phyloP scores from a whole-genome alignment of 2,329 filamentous ascomycete species.

The Diplodia seriata region DNA sequence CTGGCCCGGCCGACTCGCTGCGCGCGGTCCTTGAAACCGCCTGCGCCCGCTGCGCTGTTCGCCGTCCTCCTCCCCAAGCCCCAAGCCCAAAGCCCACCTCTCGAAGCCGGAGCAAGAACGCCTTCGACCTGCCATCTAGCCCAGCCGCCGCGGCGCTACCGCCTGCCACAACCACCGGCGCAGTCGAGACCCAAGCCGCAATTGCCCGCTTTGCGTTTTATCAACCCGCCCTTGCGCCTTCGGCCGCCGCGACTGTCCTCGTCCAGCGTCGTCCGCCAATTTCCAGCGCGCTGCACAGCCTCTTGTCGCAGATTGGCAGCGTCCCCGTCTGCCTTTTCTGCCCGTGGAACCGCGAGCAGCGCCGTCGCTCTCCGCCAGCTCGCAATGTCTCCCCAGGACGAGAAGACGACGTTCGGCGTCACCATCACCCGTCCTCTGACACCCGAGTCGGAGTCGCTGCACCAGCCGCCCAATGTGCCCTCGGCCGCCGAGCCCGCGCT shows the following conservation, averaged over 20 bases:
- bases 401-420: conserved; percentile 33
- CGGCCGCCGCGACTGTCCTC: not conserved
- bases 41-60: not conserved
- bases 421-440: conserved; percentile 30
- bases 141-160: not conserved
- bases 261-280: conserved; percentile 7
- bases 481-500: conserved; percentile 6
- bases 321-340: conserved; percentile 15
- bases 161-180: conserved; percentile 4
- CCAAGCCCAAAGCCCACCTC: not conserved
- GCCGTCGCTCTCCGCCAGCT: not conserved
- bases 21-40: conserved; percentile 23
- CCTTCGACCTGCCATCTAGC: not conserved
- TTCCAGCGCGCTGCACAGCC: conserved; percentile 17
- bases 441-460: conserved; percentile 21
- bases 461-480: conserved; percentile 8
- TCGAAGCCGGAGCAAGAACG: not conserved
- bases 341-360: conserved; percentile 4
- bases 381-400: conserved; percentile 24
- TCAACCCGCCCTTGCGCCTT: conserved; percentile 10
- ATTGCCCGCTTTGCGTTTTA: conserved; percentile 1
- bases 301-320: conserved; percentile 24
- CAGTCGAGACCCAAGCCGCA: conserved; percentile 16
- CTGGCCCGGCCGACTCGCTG: conserved; percentile 24
- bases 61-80: too few relatives aligned